Evolutionary conservation across 345 rosid genomes (phyloP).

Genomic region (Lagerstroemia speciosa): DNA sequence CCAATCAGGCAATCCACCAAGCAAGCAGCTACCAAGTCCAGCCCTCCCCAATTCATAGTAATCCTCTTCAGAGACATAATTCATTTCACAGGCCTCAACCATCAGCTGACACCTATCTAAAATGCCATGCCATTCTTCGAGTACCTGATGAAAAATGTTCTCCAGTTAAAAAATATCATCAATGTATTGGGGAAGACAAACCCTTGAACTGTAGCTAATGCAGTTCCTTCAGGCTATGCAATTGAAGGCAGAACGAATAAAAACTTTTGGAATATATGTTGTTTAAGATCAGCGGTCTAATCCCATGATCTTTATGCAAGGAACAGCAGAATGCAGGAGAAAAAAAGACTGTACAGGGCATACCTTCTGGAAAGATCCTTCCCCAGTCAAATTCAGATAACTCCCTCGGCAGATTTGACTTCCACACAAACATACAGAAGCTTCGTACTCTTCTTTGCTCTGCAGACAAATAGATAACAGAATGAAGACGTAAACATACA

Average conservation of each 20-base stretch:
- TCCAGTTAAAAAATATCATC: conserved; percentile 9
- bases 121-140: conserved; percentile 86
- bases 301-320: not conserved
- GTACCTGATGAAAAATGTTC: conserved; percentile 42
- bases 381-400: conserved; percentile 98
- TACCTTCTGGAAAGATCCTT: conserved; percentile 98
- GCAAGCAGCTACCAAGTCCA: conserved; percentile 93
- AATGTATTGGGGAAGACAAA: not conserved
- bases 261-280: not conserved
- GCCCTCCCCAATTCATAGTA: conserved; percentile 96
- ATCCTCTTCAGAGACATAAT: conserved; percentile 89
- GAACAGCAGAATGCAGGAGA: not conserved
- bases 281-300: not conserved
- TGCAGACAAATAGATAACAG: conserved; percentile 25
- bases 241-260: not conserved
- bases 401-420: conserved; percentile 99
- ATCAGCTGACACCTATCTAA: conserved; percentile 77
- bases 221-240: not conserved
- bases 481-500: not conserved
- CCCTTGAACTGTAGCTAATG: not conserved
- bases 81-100: conserved; percentile 81
- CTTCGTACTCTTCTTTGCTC: conserved; percentile 99
- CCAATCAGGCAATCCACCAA: conserved; percentile 98
- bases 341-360: not conserved
- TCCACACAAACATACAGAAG: conserved; percentile 98